Evolutionary conservation across 352 stramenopile species (phyloP), one percentile per base, ranked within the genome.

Genomic region (Pelagophyceae sp.): DNA sequence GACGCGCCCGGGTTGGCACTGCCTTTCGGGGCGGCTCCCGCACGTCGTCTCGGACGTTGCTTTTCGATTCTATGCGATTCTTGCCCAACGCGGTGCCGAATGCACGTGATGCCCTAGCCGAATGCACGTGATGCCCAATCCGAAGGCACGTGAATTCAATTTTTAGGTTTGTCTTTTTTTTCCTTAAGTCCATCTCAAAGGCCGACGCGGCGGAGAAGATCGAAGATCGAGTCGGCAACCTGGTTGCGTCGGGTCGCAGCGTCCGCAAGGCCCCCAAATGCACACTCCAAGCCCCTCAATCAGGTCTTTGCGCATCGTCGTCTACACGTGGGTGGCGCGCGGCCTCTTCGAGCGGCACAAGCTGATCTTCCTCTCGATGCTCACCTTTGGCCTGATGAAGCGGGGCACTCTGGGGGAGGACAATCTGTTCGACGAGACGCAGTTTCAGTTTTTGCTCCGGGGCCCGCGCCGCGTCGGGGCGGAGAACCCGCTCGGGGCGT

Each of bases 381-480:
- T 98, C n/a, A 96, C 93, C 45, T 98, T 98, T 81, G 97, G 97
- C 80, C 87, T 98, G 77, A 97, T 98, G 92, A 94, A 96, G 80
- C 89, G 93, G 65, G 93, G 93, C 19, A 96, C 97, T 67, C 85
- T 98, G 37, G 92, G 92, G 32, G 91, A 93, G 54, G 92, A 98
- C 32, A 92, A 92, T 32, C 89, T 94, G 50, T 91, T 96, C 32
- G 91, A 97, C 64, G 93, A 98, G 80, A 85, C 90, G 35, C 93
- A 98, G 82, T 98, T 98, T 88, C 92, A 98, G 79, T 98, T 98
- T 80, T 85, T 98, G 33, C 82, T 97, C 3, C 86, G 92, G 45
- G 91, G 91, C 40, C 92, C 54, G 87, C 95, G 85, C 50, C 88
- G 88, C 77, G 35, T 79, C 61, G 81, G 45, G 37, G 86, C 91